Base-by-base conservation (phyloP, 345 rosid species). In the Nasturtium officinale region DNA sequence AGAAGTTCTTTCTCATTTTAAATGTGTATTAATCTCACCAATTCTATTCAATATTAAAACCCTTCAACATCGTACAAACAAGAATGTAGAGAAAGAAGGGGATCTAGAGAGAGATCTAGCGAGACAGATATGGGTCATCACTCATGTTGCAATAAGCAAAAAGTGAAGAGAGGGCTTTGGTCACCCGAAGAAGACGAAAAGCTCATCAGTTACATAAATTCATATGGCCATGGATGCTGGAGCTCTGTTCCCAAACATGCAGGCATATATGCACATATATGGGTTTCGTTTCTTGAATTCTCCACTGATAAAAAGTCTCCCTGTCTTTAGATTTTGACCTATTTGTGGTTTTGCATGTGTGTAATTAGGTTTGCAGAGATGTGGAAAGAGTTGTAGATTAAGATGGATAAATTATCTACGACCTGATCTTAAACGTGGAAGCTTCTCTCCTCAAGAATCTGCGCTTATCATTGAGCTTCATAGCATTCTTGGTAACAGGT, bases 181-280 rank as follows among this genome's bases (percentile, higher is more conserved):
- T 95, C 99, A 54, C 99, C 99, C 0, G 97, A 95, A 66, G 99
- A 95, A 84, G 99, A 95, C 78, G 96, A 91, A 85, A 95, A 88
- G 77, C 99, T 95, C 85, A 75, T 90, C 77, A 87, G 69, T 88
- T 90, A 88, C 87, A 89, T 95, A 84, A 76, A 90, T 12, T 87
- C 87, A 60, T 88, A 87, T 43, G 99, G 98, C 81, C 98, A 95
- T 80, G 98, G 98, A 23, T 88, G 99, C 80, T 95, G 99, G 99
- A 91, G 98, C 84, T 90, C 99, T 2, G 96, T 95, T 72, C 98
- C 99, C 25, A 95, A 83, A 84, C 96, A 67, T 75, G 97, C 99
- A 79, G 99, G 97, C 84, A 69, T 25, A 56, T 16, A 55, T 17
- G 32, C 5, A 52, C 7, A 68, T 4, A 29, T 11, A 45, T 53